These are phyloP conservation scores for Cubamyces sp. DNA, from an alignment of 768 basidiomycete species.

Conservation along the genomic window DNA sequence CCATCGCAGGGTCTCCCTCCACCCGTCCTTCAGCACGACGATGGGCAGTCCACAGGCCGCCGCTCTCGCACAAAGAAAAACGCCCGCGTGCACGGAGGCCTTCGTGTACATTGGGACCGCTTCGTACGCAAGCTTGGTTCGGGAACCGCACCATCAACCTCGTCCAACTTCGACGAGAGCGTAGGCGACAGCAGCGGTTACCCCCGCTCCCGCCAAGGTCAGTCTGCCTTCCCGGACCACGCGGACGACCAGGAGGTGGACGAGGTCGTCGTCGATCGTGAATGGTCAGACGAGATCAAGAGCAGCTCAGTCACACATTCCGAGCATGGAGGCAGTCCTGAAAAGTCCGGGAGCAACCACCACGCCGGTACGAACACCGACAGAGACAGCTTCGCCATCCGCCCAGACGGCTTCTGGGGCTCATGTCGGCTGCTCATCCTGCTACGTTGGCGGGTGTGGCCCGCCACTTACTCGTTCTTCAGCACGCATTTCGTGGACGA, in stretches of 20 bases:
- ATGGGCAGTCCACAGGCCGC: conserved; percentile 17
- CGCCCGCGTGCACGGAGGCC: conserved; percentile 32
- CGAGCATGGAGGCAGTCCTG: conserved; percentile 51
- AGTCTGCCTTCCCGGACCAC: conserved; percentile 33
- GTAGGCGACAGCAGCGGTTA: conserved; percentile 43
- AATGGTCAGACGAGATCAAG: conserved; percentile 64
- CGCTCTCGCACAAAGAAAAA: conserved; percentile 31
- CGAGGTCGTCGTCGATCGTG: conserved; percentile 76
- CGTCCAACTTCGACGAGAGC: conserved; percentile 55
- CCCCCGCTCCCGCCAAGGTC: conserved; percentile 29
- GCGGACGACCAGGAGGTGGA: conserved; percentile 57
- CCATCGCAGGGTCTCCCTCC: conserved; percentile 19
- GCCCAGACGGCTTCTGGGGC: conserved; percentile 42
- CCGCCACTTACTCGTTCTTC: conserved; percentile 59
- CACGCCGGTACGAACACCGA: conserved; percentile 43
- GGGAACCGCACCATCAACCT: conserved; percentile 49
- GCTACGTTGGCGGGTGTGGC: conserved; percentile 64
- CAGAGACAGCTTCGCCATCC: conserved; percentile 39
- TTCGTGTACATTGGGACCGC: conserved; percentile 36
- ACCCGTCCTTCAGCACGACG: conserved; percentile 23
- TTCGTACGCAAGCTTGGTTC: conserved; percentile 39
- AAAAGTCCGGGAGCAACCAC: conserved; percentile 52
- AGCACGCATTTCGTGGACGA: conserved; percentile 61
- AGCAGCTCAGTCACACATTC: conserved; percentile 54
- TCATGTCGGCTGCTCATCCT: conserved; percentile 42